Evolutionary conservation across 2,329 filamentous ascomycete species (phyloP).

Genomic region (Penicillium rolfsii): DNA sequence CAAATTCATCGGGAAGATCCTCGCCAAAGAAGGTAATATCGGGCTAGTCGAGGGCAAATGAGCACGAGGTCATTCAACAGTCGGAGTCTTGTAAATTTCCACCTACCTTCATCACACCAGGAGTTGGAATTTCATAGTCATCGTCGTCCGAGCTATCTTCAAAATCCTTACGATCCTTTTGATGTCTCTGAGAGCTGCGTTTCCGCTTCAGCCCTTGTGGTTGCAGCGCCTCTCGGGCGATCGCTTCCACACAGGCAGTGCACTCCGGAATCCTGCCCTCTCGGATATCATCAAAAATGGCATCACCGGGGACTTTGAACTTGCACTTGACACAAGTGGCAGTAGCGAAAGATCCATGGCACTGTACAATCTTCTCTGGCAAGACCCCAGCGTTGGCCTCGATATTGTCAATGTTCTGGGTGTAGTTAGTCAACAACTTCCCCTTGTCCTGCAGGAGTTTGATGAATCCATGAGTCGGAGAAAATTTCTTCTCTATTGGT

Average conservation of each 20-base stretch:
- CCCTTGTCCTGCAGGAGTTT: constrained; percentile 81
- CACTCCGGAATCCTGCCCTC: constrained; percentile 78
- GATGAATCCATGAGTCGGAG: constrained; percentile 94
- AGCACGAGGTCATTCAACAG: constrained; percentile 8
- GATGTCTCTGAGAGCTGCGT: constrained; percentile 52
- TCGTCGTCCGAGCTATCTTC: constrained; percentile 61
- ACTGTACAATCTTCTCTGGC: constrained; percentile 84
- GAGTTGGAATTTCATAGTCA: constrained; percentile 66
- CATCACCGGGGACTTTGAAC: constrained; percentile 71
- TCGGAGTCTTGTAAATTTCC: neutral
- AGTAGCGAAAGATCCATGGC: constrained; percentile 93
- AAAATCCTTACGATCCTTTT: constrained; percentile 59
- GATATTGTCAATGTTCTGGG: constrained; percentile 97
- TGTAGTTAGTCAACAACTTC: constrained; percentile 95
- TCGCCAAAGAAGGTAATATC: constrained; percentile 99
- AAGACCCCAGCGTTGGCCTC: constrained; percentile 83
- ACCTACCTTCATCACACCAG: constrained; percentile 76
- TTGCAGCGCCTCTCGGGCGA: constrained; percentile 49
- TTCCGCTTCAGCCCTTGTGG: constrained; percentile 57
- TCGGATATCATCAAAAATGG: constrained; percentile 78
- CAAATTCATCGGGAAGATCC: constrained; percentile 81
- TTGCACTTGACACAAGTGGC: constrained; percentile 85
- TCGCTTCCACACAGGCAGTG: constrained; percentile 64
- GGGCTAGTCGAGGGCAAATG: constrained; percentile 54
- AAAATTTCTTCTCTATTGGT: constrained; percentile 76